Evolutionary conservation across 192 early-diverging fungal species (phyloP).

Genomic region (Coemansia sp.): DNA sequence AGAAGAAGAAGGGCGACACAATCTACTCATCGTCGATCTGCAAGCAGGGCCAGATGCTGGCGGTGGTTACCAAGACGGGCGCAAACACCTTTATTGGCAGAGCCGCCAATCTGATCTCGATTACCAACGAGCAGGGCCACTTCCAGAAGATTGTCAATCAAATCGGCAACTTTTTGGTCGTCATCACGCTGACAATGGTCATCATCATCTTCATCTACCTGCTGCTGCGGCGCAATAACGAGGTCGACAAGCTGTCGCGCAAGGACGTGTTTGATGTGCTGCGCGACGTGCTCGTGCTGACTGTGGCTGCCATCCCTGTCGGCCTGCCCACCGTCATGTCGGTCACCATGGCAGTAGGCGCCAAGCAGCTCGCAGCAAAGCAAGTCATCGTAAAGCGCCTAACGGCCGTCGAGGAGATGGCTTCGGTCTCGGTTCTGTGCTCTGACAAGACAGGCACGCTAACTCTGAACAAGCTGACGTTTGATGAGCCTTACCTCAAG

Average conservation of each 20-base stretch:
- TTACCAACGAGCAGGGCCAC: slow-evolving; percentile 91
- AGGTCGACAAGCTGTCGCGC: slow-evolving; percentile 47
- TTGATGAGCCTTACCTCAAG: slow-evolving; percentile 80
- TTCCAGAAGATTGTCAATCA: slow-evolving; percentile 94
- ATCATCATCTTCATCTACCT: slow-evolving; percentile 78
- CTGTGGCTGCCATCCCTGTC: slow-evolving; percentile 90
- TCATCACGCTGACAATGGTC: slow-evolving; percentile 75
- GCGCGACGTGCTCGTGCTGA: slow-evolving; percentile 76
- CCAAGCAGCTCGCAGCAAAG: slow-evolving; percentile 80
- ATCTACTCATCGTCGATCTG: slow-evolving; percentile 92
- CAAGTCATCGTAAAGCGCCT: slow-evolving; percentile 92
- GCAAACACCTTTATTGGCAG: slow-evolving; percentile 93
- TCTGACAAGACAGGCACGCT: slow-evolving; percentile 88
- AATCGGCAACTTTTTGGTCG: slow-evolving; percentile 91
- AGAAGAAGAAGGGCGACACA: slow-evolving; percentile 75
- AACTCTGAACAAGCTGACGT: slow-evolving; percentile 86
- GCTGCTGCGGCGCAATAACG: slow-evolving; percentile 54
- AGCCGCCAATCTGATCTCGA: slow-evolving; percentile 88
- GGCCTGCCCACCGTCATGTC: slow-evolving; percentile 92
- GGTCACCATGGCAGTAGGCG: slow-evolving; percentile 94
- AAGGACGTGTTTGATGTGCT: slow-evolving; percentile 65
- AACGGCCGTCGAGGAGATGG: slow-evolving; percentile 91
- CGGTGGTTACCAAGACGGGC: slow-evolving; percentile 90
- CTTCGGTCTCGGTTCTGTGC: slow-evolving; percentile 82
- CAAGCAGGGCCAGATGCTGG: slow-evolving; percentile 93